Evolutionary conservation across 805 yeast genomes (phyloP).

Genomic region (Barnettozyma sucrosica): DNA sequence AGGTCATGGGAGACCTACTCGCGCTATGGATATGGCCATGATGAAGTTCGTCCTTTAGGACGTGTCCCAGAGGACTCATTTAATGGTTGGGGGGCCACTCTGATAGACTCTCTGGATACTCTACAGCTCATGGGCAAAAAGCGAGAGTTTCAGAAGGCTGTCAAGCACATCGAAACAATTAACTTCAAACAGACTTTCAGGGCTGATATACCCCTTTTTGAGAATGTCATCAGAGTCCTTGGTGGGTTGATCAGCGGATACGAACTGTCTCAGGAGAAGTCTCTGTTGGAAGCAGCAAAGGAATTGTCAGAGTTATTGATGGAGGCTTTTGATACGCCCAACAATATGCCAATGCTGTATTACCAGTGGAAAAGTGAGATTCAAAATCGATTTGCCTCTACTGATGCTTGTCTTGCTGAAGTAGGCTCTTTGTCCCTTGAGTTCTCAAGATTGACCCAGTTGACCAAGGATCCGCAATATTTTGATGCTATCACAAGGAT

Average conservation of each 20-base stretch:
- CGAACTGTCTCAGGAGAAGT: constrained; percentile 36
- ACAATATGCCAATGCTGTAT: constrained; percentile 44
- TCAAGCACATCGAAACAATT: constrained; percentile 30
- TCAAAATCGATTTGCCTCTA: constrained; percentile 34
- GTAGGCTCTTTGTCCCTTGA: constrained; percentile 47
- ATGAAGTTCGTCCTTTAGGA: constrained; percentile 38
- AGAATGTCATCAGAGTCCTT: constrained; percentile 44
- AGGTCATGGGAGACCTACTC: constrained; percentile 42
- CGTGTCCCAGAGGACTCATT: constrained; percentile 33
- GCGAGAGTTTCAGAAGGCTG: constrained; percentile 34
- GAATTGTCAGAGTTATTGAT: constrained; percentile 44
- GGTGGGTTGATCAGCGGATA: constrained; percentile 51
- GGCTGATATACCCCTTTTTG: constrained; percentile 41
- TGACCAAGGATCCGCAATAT: constrained; percentile 43
- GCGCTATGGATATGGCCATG: constrained; percentile 39
- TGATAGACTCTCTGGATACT: constrained; percentile 49
- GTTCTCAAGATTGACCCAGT: constrained; percentile 45
- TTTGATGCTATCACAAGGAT: constrained; percentile 45
- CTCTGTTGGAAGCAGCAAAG: constrained; percentile 35
- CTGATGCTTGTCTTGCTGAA: constrained; percentile 36
- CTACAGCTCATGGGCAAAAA: constrained; percentile 39
- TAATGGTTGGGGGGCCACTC: constrained; percentile 45
- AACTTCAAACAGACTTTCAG: constrained; percentile 37
- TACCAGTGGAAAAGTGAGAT: constrained; percentile 37
- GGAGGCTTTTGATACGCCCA: constrained; percentile 55